Evolutionary conservation across 305 asterid species (phyloP).

Genomic region (Ilex paraguariensis): DNA sequence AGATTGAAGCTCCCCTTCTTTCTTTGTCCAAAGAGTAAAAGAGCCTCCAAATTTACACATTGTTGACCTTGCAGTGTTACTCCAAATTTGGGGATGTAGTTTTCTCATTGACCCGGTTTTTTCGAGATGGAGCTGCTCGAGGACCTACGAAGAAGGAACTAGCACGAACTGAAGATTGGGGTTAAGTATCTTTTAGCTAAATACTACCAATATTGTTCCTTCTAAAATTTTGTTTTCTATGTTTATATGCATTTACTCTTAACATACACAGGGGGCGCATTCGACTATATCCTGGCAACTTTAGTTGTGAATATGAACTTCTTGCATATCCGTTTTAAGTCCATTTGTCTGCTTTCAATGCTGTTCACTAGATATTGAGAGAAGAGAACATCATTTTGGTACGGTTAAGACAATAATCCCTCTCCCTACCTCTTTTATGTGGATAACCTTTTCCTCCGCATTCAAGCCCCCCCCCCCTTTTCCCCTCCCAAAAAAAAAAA

Average conservation of each 20-base stretch:
- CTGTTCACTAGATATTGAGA: no score
- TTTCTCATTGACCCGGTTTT: slow-evolving; percentile 81
- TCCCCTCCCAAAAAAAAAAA: no score
- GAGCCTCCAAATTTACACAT: slow-evolving; percentile 11
- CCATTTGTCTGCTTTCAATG: no score
- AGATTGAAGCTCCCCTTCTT: slow-evolving; percentile 2
- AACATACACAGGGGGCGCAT: no score
- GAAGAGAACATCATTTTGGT: no score
- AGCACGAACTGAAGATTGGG: slow-evolving; percentile 32
- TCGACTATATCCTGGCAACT: no score
- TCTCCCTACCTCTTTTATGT: no score
- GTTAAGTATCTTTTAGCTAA: slow-evolving; percentile 26
- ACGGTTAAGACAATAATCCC: no score
- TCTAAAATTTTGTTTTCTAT: slow-evolving; percentile 15
- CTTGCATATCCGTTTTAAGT: no score
- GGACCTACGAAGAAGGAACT: slow-evolving; percentile 58
- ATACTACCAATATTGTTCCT: slow-evolving; percentile 7
- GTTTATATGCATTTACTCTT: background rate
- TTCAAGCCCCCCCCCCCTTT: no score
- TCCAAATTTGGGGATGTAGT: slow-evolving; percentile 89
- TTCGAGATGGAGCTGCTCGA: slow-evolving; percentile 56
- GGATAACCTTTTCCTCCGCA: no score
- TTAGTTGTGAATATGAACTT: no score
- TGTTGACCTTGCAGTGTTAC: slow-evolving; percentile 56
- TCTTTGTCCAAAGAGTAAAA: slow-evolving; percentile 11